Percentiles rank a stretch among this genome's conserved stretches.
phyloP scores from a whole-genome alignment of 2,329 filamentous ascomycete species.

The Botrytis paeoniae region DNA sequence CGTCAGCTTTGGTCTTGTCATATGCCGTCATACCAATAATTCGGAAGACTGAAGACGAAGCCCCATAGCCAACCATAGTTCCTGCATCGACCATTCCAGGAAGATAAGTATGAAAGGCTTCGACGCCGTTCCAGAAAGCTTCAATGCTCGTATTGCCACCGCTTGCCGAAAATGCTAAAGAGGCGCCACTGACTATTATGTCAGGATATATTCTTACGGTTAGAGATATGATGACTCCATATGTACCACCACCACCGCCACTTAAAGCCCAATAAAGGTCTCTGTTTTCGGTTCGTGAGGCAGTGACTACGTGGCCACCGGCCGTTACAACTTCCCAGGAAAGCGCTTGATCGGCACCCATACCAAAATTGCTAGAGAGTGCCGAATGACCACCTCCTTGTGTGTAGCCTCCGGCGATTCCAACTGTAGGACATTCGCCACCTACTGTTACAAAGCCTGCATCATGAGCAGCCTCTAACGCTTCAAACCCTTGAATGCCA shows the following conservation, averaged over 20 bases:
- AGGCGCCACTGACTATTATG: constrained; percentile 44
- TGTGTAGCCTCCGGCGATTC: constrained; percentile 56
- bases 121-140: constrained; percentile 49
- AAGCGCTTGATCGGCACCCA: constrained; percentile 58
- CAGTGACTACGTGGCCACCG: constrained; percentile 47
- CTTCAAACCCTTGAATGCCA: constrained; percentile 51
- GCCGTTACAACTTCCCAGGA: constrained; percentile 55
- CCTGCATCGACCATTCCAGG: constrained; percentile 50
- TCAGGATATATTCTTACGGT: constrained; percentile 51
- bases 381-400: constrained; percentile 59
- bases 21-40: constrained; percentile 49
- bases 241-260: constrained; percentile 59
- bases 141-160: constrained; percentile 37
- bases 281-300: constrained; percentile 46
- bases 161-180: constrained; percentile 42
- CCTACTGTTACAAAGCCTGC: constrained; percentile 47
- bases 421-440: constrained; percentile 56
- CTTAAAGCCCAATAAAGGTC: constrained; percentile 64
- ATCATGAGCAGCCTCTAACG: constrained; percentile 42
- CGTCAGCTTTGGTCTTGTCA: constrained; percentile 43
- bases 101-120: constrained; percentile 45
- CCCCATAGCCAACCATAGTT: constrained; percentile 48
- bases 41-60: constrained; percentile 47
- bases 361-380: constrained; percentile 52
- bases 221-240: constrained; percentile 54